A percentile compares a stretch with the other conserved stretches of the same genome.
phyloP scores from a whole-genome alignment of 352 stramenopile genomes.

The Phytophthora pinifolia region DNA sequence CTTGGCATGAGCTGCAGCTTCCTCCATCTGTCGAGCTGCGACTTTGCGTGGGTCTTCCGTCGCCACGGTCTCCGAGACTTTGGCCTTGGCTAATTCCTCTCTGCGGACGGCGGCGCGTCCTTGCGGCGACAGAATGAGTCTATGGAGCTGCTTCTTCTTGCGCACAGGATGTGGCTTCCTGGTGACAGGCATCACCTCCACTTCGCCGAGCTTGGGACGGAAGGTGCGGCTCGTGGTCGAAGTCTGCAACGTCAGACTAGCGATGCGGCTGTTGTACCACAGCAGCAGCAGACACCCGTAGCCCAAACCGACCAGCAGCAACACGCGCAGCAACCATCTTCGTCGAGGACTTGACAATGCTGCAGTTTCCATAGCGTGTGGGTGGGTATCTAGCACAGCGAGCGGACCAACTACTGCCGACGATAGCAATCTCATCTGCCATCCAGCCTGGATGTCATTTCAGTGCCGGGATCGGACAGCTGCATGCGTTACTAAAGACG shows the following conservation, averaged over 20 bases:
- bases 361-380: no score
- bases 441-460: no score
- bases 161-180: conserved; percentile 6
- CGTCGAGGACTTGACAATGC: not conserved
- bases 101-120: conserved; percentile 10
- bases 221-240: conserved; percentile 7
- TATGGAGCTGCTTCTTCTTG: conserved; percentile 12
- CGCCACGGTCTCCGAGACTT: conserved; percentile 4
- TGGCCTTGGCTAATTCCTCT: conserved; percentile 1
- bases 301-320: conserved; percentile 1
- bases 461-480: no score
- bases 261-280: conserved; percentile 12
- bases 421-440: no score
- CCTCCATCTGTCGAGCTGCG: not conserved
- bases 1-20: conserved; percentile 7
- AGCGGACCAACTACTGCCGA: not conserved
- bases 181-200: conserved; percentile 12
- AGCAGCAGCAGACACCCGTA: conserved; percentile 14
- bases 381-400: no score
- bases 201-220: conserved; percentile 15
- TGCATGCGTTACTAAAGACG: no score
- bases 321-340: not conserved
- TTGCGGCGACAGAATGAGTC: conserved; percentile 20
- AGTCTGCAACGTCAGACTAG: not conserved
- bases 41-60: not conserved